These are phyloP conservation scores for Durotheca rogersii DNA, from an alignment of 495 filamentous ascomycete genomes.

Conservation along the genomic window DNA sequence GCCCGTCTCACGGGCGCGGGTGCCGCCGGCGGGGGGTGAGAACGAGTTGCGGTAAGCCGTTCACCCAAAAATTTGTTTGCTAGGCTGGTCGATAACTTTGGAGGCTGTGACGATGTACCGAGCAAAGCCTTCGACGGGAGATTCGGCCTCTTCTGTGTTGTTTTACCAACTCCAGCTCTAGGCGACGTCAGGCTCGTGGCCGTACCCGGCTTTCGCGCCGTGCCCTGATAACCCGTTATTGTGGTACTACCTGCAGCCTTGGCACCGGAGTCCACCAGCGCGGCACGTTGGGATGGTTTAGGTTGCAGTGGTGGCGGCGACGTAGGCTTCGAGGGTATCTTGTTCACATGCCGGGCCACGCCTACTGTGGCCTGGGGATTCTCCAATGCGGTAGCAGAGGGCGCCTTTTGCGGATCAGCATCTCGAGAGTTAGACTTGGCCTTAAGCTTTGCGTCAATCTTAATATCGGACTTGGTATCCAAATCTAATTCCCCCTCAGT, in stretches of 20 bases:
- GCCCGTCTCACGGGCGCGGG: neutral
- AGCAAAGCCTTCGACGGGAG: neutral
- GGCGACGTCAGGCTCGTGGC: neutral
- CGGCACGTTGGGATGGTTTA: conserved; percentile 1
- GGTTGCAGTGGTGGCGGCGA: neutral
- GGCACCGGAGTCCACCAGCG: conserved; percentile 1
- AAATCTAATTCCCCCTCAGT: neutral
- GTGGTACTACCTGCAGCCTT: conserved; percentile 13
- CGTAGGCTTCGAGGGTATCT: conserved; percentile 1
- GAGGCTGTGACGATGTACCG: conserved; percentile 1
- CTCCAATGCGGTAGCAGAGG: neutral
- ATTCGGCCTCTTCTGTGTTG: neutral
- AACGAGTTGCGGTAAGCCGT: conserved; percentile 29
- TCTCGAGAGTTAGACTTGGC: conserved; percentile 1
- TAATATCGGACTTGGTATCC: conserved; percentile 5
- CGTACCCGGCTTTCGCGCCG: conserved; percentile 25
- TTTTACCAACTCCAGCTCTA: neutral
- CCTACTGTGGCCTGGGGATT: neutral
- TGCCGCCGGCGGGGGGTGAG: conserved; percentile 8
- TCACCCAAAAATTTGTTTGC: conserved; percentile 25
- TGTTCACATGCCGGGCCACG: neutral
- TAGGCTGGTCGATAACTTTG: conserved; percentile 13
- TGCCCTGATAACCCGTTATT: conserved; percentile 35
- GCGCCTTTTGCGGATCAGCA: conserved; percentile 10
- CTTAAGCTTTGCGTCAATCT: neutral